A percentile compares a stretch with the other conserved stretches of the same genome.
Evolutionary conservation across 2,329 filamentous ascomycete genomes (phyloP).

Genomic region (Alternaria viburni): DNA sequence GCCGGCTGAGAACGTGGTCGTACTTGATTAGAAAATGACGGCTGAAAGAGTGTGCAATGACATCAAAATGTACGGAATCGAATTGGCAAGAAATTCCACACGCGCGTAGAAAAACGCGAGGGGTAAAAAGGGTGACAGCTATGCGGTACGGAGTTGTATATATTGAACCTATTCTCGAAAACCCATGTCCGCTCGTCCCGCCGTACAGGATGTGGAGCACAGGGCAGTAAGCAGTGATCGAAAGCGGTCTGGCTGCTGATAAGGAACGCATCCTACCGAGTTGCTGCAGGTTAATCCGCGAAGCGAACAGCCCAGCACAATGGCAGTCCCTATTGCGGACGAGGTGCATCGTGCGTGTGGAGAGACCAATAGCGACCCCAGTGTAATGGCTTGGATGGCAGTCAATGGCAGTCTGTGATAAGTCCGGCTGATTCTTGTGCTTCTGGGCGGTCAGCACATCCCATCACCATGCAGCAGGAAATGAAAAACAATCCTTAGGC

Average conservation of each 20-base stretch:
- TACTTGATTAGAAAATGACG: constrained; percentile 2
- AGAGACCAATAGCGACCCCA: constrained; percentile 20
- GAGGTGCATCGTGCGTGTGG: constrained; percentile 15
- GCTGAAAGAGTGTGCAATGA: constrained; percentile 20
- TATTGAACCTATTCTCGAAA: constrained; percentile 33
- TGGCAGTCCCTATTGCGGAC: constrained; percentile 18
- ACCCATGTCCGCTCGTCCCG: constrained; percentile 36
- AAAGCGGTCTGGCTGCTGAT: constrained; percentile 37
- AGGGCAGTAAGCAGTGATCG: constrained; percentile 22
- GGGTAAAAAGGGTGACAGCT: constrained; percentile 20
- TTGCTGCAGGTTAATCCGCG: constrained; percentile 22
- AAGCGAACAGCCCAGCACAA: constrained; percentile 35
- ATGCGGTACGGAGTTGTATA: constrained; percentile 32
- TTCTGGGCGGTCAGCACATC: constrained; percentile 37
- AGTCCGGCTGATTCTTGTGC: constrained; percentile 25
- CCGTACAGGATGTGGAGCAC: constrained; percentile 33
- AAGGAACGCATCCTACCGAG: constrained; percentile 34
- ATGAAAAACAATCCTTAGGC: constrained; percentile 12
- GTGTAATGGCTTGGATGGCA: constrained; percentile 9
- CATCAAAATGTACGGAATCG: constrained; percentile 5
- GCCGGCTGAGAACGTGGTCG: neutral
- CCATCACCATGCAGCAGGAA: constrained; percentile 19
- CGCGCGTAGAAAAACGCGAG: constrained; percentile 11
- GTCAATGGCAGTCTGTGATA: constrained; percentile 26
- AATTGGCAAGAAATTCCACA: constrained; percentile 1